phyloP scores from a whole-genome alignment of 2,329 filamentous ascomycete genomes.

The Thielaviopsis ethacetica region DNA sequence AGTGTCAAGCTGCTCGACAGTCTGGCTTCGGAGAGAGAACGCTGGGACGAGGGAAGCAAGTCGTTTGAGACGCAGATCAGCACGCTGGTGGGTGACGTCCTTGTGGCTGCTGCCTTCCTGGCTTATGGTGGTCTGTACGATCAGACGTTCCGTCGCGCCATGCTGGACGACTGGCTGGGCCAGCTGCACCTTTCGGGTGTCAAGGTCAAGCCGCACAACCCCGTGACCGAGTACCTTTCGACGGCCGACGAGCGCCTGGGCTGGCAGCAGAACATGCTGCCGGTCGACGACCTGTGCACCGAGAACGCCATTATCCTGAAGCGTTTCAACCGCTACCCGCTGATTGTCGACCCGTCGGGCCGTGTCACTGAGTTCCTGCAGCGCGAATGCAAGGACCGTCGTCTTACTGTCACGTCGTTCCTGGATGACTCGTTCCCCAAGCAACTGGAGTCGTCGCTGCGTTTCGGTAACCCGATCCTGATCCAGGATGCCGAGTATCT shows the following conservation, averaged over 20 bases:
- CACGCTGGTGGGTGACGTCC: conserved; percentile 86
- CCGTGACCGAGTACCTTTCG: conserved; percentile 89
- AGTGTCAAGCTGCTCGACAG: conserved; percentile 90
- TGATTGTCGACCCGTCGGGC: conserved; percentile 96
- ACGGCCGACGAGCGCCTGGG: conserved; percentile 86
- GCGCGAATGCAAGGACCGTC: conserved; percentile 83
- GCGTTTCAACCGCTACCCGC: conserved; percentile 93
- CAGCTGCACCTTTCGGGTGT: conserved; percentile 89
- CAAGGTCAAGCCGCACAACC: conserved; percentile 82
- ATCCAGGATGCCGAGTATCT: conserved; percentile 97
- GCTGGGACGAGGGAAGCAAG: conserved; percentile 95
- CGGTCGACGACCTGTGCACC: conserved; percentile 93
- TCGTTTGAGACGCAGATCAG: conserved; percentile 97
- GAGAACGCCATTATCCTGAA: conserved; percentile 97
- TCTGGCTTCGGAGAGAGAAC: conserved; percentile 76
- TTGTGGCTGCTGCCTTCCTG: conserved; percentile 91
- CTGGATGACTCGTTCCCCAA: conserved; percentile 96
- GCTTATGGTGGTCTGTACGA: conserved; percentile 96
- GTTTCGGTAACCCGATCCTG: conserved; percentile 95
- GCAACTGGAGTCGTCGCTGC: conserved; percentile 87
- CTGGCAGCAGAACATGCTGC: conserved; percentile 88
- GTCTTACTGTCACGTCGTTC: conserved; percentile 94
- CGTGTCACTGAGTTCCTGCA: conserved; percentile 89
- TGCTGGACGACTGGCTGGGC: conserved; percentile 95
- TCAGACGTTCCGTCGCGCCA: conserved; percentile 91